Evolutionary conservation across 768 basidiomycete species (phyloP).

Genomic region (Tulasnella calospora): DNA sequence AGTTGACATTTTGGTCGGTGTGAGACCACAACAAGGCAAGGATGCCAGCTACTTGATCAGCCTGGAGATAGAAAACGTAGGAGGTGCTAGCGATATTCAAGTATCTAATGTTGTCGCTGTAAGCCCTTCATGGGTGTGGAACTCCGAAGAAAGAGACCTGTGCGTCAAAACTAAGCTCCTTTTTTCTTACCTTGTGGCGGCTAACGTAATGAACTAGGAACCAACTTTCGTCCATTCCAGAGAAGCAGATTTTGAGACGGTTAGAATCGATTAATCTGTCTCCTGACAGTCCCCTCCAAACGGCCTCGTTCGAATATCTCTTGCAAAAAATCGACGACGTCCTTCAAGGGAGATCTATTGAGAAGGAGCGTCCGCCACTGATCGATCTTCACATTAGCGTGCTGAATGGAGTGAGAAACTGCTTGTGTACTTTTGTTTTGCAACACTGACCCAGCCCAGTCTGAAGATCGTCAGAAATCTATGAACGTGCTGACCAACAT

Average conservation of each 20-base stretch:
- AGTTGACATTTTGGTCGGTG: constrained; percentile 49
- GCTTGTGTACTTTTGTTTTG: neutral
- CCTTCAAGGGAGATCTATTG: constrained; percentile 39
- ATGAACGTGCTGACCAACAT: neutral
- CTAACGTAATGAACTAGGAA: neutral
- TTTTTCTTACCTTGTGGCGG: neutral
- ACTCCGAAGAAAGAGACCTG: constrained; percentile 34
- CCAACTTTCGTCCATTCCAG: constrained; percentile 4
- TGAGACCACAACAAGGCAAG: constrained; percentile 43
- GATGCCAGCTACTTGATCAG: constrained; percentile 26
- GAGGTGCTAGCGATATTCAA: constrained; percentile 40
- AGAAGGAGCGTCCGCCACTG: constrained; percentile 46
- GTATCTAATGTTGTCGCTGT: constrained; percentile 58
- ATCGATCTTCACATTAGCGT: constrained; percentile 52
- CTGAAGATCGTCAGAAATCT: neutral
- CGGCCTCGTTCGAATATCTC: constrained; percentile 44
- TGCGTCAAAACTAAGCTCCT: neutral
- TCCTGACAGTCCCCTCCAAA: neutral
- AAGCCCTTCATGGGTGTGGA: constrained; percentile 65
- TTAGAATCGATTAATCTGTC: constrained; percentile 6
- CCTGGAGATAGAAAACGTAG: constrained; percentile 47
- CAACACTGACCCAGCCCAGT: neutral
- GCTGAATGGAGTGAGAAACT: constrained; percentile 42
- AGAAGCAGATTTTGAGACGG: constrained; percentile 44
- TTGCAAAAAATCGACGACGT: constrained; percentile 48